Base-by-base conservation (phyloP, 2,329 filamentous ascomycete species). In the Exophiala calicioides region DNA sequence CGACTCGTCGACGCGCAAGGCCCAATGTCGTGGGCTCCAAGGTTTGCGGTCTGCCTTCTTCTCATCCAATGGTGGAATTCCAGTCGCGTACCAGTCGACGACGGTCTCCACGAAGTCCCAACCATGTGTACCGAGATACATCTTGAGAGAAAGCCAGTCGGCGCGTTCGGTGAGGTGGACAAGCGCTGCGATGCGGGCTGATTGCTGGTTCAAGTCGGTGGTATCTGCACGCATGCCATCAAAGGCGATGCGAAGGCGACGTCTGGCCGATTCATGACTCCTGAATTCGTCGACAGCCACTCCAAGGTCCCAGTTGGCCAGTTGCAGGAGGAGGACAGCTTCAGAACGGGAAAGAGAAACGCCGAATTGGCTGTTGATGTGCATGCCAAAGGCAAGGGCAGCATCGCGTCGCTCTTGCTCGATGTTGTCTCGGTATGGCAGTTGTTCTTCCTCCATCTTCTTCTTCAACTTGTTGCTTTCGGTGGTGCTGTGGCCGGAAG, bases 401-500 rank as follows among this genome's bases (percentile, higher is more conserved):
- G 40, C 40, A 20, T 43, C 40, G 10, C 44, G 44, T 9, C 44
- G 44, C 32, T 51, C 42, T 29, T 43, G 33, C 26, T 51, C 47
- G 31, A 19, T 13, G 32, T 48, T 48, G 3, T 21, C 30, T 12
- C 26, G 20, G 18, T 24, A 27, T 39, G 36, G 36, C 5, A 39
- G 30, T 9, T 33, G 10, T 33, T 33, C 30, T n/a, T n/a, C n/a
- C n/a, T n/a, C n/a, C n/a, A n/a, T n/a, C n/a, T n/a, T n/a, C n/a
- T n/a, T n/a, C n/a, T n/a, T n/a, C n/a, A n/a, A n/a, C n/a, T n/a
- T n/a, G n/a, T n/a, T n/a, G n/a, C n/a, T n/a, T n/a, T n/a, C n/a
- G n/a, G n/a, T n/a, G n/a, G n/a, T n/a, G n/a, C n/a, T n/a, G n/a
- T n/a, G n/a, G n/a, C n/a, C n/a, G n/a, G n/a, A n/a, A n/a, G n/a